These are phyloP conservation scores for Ajuga reptans DNA, from an alignment of 305 asterid genomes.

Conservation along the genomic window DNA sequence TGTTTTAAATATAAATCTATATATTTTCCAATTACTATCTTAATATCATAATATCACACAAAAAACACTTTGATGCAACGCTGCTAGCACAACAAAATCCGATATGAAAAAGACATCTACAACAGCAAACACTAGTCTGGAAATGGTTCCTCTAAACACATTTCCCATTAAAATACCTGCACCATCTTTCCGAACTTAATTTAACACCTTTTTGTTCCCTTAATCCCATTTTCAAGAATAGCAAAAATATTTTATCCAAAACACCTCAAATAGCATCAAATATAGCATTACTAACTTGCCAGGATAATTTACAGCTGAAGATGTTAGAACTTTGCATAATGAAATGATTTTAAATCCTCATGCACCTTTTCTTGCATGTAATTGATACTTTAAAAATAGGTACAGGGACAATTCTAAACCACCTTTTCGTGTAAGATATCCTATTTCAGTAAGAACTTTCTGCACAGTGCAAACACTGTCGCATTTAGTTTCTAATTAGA, in stretches of 20 bases:
- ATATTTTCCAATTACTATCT: neutral
- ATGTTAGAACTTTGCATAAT: neutral
- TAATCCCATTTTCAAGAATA: neutral
- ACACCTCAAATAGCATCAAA: neutral
- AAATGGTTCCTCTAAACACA: neutral
- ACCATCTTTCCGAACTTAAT: neutral
- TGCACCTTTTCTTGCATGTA: neutral
- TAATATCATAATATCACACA: neutral
- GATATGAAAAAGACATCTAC: neutral
- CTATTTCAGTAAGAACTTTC: neutral
- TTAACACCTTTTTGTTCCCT: neutral
- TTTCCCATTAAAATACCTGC: neutral
- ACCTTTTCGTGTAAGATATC: neutral
- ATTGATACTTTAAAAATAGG: neutral
- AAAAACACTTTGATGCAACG: neutral
- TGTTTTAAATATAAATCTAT: neutral
- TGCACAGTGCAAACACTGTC: neutral
- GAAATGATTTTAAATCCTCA: neutral
- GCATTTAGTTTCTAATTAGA: neutral
- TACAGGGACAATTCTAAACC: neutral
- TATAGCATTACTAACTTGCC: neutral
- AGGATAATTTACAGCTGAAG: constrained; percentile 4
- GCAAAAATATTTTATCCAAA: neutral
- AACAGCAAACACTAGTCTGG: neutral
- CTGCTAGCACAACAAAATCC: neutral